Percentiles rank a stretch among this genome's conserved stretches.
These are phyloP conservation scores for Penicillium sp. DNA, from an alignment of 2,329 filamentous ascomycete genomes.

Conservation along the genomic window DNA sequence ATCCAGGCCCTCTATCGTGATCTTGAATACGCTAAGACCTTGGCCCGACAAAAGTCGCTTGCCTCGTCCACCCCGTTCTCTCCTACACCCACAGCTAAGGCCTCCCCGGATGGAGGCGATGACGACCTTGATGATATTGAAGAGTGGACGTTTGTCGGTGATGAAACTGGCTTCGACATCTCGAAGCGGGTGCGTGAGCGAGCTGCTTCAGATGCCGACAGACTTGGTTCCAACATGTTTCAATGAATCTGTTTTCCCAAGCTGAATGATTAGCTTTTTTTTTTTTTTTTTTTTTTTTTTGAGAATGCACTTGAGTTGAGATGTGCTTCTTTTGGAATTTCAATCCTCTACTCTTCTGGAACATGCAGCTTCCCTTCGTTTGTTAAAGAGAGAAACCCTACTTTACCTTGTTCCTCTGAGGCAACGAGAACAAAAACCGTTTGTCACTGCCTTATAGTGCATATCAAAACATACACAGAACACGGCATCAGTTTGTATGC, in stretches of 20 bases:
- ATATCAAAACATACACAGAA: not conserved
- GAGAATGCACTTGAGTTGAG: not conserved
- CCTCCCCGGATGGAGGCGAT: slow-evolving; percentile 39
- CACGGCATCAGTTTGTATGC: not conserved
- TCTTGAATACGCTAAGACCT: slow-evolving; percentile 82
- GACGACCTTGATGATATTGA: slow-evolving; percentile 64
- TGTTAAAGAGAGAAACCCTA: not conserved
- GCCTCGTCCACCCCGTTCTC: slow-evolving; percentile 36
- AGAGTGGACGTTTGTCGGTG: slow-evolving; percentile 89
- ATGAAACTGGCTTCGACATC: slow-evolving; percentile 51
- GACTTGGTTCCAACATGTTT: slow-evolving; percentile 16
- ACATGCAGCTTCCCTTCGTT: not conserved
- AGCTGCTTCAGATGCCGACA: slow-evolving; percentile 26
- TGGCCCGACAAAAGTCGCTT: slow-evolving; percentile 64
- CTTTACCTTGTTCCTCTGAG: not conserved
- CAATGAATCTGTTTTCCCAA: not conserved
- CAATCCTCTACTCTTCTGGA: not conserved
- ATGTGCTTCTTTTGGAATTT: not conserved
- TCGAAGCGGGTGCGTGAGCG: slow-evolving; percentile 34
- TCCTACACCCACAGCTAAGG: slow-evolving; percentile 34
- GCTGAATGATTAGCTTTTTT: not conserved
- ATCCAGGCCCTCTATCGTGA: slow-evolving; percentile 94
- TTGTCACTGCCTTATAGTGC: not conserved
- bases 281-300: not conserved
- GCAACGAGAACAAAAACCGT: not conserved